Evolutionary conservation across 176 grass and related monocot species (phyloP).

Genomic region (Avena sativa): DNA sequence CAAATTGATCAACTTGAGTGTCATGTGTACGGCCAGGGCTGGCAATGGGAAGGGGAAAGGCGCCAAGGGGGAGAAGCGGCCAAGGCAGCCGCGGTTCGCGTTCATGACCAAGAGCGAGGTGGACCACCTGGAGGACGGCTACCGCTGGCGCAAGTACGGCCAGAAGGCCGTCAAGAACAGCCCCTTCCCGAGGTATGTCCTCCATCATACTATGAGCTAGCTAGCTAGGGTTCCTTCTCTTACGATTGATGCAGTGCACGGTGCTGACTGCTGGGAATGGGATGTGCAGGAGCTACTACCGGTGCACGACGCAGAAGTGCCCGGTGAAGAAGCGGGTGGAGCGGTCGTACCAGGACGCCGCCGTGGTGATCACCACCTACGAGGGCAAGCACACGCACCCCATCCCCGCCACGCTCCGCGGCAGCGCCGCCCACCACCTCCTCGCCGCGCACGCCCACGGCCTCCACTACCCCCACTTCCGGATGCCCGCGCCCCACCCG

Average conservation of each 20-base stretch:
- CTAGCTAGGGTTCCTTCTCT: not conserved
- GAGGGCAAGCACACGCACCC: slow-evolving; percentile 91
- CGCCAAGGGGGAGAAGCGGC: slow-evolving; percentile 78
- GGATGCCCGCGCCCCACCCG: slow-evolving; percentile 15
- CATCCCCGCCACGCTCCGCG: slow-evolving; percentile 72
- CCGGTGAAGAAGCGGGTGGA: slow-evolving; percentile 99
- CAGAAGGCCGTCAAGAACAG: slow-evolving; percentile 99
- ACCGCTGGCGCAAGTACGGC: slow-evolving; percentile 96
- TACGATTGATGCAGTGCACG: not conserved
- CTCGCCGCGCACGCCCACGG: slow-evolving; percentile 46
- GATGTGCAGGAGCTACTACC: slow-evolving; percentile 86
- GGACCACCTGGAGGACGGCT: slow-evolving; percentile 92
- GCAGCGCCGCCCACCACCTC: slow-evolving; percentile 61
- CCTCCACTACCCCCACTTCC: slow-evolving; percentile 40
- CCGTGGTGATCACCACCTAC: slow-evolving; percentile 92
- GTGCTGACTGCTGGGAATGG: not conserved
- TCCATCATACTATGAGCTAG: not conserved
- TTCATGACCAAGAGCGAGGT: slow-evolving; percentile 99
- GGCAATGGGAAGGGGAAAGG: slow-evolving; percentile 35
- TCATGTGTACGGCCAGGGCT: not conserved
- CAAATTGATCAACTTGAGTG: slow-evolving; percentile 14
- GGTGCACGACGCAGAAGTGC: slow-evolving; percentile 97
- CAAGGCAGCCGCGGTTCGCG: slow-evolving; percentile 75
- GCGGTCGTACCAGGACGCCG: slow-evolving; percentile 79
- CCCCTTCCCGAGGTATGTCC: slow-evolving; percentile 71